Percentiles rank a stretch among this genome's conserved stretches.
phyloP scores from a whole-genome alignment of 169 alveolate genomes.

The Babesia ovata region DNA sequence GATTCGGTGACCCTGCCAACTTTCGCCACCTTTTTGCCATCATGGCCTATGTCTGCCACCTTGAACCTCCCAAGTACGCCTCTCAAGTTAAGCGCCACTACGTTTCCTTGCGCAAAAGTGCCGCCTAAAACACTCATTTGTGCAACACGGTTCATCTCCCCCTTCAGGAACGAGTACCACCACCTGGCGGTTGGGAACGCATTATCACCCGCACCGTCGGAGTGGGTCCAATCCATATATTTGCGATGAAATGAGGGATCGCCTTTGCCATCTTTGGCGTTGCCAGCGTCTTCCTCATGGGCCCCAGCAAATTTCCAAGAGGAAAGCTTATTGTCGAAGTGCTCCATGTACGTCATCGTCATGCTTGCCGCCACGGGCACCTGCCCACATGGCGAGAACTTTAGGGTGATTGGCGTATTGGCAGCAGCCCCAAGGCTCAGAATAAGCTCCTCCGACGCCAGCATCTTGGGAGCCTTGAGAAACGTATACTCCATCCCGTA shows the following conservation, averaged over 20 bases:
- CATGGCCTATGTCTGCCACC: background rate
- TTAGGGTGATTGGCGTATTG: conserved; percentile 5
- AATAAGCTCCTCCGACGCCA: conserved; percentile 59
- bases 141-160: conserved; percentile 34
- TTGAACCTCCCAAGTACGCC: conserved; percentile 40
- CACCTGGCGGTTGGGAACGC: conserved; percentile 50
- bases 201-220: background rate
- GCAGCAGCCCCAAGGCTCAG: conserved; percentile 22
- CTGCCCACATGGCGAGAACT: conserved; percentile 6
- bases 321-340: conserved; percentile 19
- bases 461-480: conserved; percentile 42
- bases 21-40: background rate
- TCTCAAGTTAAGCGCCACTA: conserved; percentile 29
- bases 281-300: background rate
- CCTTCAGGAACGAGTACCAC: conserved; percentile 52
- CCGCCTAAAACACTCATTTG: conserved; percentile 7
- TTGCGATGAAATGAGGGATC: background rate
- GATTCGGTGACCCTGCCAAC: background rate
- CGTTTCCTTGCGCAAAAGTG: conserved; percentile 23
- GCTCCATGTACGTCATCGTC: conserved; percentile 45
- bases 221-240: background rate
- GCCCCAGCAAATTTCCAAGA: conserved; percentile 9
- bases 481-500: conserved; percentile 45
- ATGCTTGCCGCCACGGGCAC: conserved; percentile 22
- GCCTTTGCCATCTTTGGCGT: background rate